Conservation (phyloP, 768 basidiomycete species). For the Suillus alpinus region DNA sequence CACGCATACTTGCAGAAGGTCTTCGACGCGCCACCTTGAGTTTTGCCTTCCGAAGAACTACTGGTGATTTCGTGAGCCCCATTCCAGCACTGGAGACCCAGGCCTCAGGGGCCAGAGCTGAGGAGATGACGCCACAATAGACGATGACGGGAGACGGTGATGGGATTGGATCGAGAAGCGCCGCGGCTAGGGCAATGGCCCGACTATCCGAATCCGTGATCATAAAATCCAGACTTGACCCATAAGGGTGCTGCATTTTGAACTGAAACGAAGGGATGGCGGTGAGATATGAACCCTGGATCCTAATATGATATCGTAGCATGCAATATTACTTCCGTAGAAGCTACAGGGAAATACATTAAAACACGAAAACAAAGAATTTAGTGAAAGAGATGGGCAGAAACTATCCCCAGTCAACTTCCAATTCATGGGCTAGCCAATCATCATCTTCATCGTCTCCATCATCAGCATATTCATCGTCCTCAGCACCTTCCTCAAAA, state of each 20-base stretch:
- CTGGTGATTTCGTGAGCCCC: not conserved
- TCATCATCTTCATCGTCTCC: constrained; percentile 67
- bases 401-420: constrained; percentile 71
- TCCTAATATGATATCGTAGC: constrained; percentile 9
- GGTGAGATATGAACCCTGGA: not conserved
- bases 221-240: not conserved
- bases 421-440: constrained; percentile 77
- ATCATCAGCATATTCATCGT: constrained; percentile 49
- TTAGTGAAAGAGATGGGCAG: constrained; percentile 4
- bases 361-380: constrained; percentile 12
- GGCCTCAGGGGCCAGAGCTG: not conserved
- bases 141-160: constrained; percentile 37
- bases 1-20: not conserved
- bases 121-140: constrained; percentile 64
- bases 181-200: constrained; percentile 39
- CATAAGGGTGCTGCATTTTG: not conserved
- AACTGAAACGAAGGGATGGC: not conserved
- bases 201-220: constrained; percentile 35
- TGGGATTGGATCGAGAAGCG: constrained; percentile 73
- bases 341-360: constrained; percentile 20
- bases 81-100: not conserved
- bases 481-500: constrained; percentile 32
- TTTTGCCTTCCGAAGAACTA: not conserved
- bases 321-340: constrained; percentile 16
- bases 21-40: not conserved